These are phyloP conservation scores for Infundibulicybe gibba DNA, from an alignment of 768 basidiomycete genomes.

Conservation along the genomic window DNA sequence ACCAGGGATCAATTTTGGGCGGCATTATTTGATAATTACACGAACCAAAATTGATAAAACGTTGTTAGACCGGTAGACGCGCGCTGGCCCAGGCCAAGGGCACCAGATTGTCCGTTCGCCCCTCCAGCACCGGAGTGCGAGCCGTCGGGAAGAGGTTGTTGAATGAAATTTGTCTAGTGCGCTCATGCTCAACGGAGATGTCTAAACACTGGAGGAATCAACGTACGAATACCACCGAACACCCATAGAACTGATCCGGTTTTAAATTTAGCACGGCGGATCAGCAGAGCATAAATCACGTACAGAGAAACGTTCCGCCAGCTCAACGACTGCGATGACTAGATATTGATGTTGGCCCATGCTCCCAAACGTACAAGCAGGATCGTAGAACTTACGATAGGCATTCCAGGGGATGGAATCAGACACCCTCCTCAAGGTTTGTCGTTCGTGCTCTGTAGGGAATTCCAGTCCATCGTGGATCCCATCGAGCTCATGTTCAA, in stretches of 20 bases:
- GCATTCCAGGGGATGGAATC: slow-evolving; percentile 53
- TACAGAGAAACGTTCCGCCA: too few species aligned
- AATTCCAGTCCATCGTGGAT: slow-evolving; percentile 52
- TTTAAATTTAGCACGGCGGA: too few species aligned
- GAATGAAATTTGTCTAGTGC: slow-evolving; percentile 75
- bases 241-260: slow-evolving; percentile 36
- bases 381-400: slow-evolving; percentile 31
- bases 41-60: slow-evolving; percentile 69
- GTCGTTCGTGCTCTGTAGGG: slow-evolving; percentile 55
- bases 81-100: slow-evolving; percentile 62
- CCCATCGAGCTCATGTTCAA: not conserved
- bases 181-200: not conserved
- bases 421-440: slow-evolving; percentile 54
- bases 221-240: slow-evolving; percentile 46
- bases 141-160: slow-evolving; percentile 60
- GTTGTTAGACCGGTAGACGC: slow-evolving; percentile 70
- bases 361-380: too few species aligned
- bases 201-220: not conserved
- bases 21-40: not conserved
- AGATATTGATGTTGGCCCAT: too few species aligned
- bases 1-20: not conserved
- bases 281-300: too few species aligned
- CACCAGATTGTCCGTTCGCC: slow-evolving; percentile 55
- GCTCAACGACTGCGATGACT: too few species aligned
- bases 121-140: slow-evolving; percentile 68